Conservation (phyloP, 352 stramenopile species). For the Phytophthora aleatoria region DNA sequence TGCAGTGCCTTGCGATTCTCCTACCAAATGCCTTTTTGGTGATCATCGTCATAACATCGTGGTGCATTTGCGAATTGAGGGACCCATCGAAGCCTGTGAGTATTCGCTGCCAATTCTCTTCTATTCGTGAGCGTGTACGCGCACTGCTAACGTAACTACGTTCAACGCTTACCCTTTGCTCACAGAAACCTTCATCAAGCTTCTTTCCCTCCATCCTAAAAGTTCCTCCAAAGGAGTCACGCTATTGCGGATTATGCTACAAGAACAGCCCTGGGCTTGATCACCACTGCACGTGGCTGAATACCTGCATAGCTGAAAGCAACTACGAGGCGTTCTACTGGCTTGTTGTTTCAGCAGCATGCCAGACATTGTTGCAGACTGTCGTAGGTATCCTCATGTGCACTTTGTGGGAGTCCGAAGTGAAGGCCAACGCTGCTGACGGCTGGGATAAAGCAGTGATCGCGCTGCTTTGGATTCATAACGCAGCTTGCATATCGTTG, state of each 20-base stretch:
- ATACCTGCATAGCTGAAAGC: constrained; percentile 84
- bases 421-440: constrained; percentile 41
- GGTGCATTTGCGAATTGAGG: constrained; percentile 69
- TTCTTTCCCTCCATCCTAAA: constrained; percentile 43
- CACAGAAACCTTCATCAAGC: constrained; percentile 40
- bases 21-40: constrained; percentile 68
- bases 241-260: constrained; percentile 85
- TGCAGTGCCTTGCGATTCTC: constrained; percentile 66
- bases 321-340: constrained; percentile 89
- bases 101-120: not conserved
- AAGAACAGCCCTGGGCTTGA: constrained; percentile 84
- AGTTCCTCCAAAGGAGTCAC: constrained; percentile 61
- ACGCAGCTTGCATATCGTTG: constrained; percentile 59
- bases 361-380: constrained; percentile 65
- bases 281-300: constrained; percentile 89
- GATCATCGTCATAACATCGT: constrained; percentile 56
- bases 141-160: too few relatives aligned
- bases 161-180: not conserved
- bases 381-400: constrained; percentile 79
- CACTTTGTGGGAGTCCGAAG: constrained; percentile 68
- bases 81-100: constrained; percentile 63
- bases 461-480: constrained; percentile 79
- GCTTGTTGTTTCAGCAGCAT: constrained; percentile 64
- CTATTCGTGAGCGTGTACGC: too few relatives aligned
- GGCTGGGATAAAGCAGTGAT: constrained; percentile 55